Percentiles rank a stretch among this genome's conserved stretches.
Evolutionary conservation across 2,329 filamentous ascomycete genomes (phyloP).

Genomic region (Pseudovirgaria hyperparasitica): DNA sequence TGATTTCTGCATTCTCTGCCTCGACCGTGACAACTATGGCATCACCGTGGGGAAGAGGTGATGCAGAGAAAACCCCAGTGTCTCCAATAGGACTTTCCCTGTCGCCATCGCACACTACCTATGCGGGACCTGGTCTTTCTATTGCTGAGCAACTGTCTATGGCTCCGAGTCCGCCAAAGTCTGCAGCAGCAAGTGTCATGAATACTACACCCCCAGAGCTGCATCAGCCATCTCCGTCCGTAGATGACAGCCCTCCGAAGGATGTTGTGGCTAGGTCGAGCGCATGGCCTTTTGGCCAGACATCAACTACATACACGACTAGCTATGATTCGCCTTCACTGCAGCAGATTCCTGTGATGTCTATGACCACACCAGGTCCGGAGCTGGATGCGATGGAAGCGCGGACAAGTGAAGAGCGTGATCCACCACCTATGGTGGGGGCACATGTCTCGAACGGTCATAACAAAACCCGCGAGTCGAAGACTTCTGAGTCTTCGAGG

Average conservation of each 20-base stretch:
- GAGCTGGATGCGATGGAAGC: too few relatives aligned
- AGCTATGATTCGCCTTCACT: too few relatives aligned
- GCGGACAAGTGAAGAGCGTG: too few relatives aligned
- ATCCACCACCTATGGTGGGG: too few relatives aligned
- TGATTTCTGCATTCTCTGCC: background rate
- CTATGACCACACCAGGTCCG: too few relatives aligned
- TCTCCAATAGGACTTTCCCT: background rate
- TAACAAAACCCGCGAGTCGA: too few relatives aligned
- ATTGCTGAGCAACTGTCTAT: background rate
- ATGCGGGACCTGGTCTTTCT: too few relatives aligned
- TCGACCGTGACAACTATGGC: background rate
- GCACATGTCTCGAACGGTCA: too few relatives aligned
- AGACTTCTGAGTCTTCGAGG: too few relatives aligned
- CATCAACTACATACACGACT: too few relatives aligned
- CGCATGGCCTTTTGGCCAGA: constrained; percentile 2
- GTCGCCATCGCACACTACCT: background rate
- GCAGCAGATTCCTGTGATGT: too few relatives aligned
- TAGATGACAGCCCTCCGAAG: background rate
- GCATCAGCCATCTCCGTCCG: background rate
- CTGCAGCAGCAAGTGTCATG: background rate
- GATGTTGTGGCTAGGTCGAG: background rate
- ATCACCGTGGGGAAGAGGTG: constrained; percentile 1
- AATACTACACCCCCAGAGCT: background rate
- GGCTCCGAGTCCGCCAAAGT: background rate
- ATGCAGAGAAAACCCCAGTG: constrained; percentile 9